Conservation (phyloP, 441 rosid genomes). For the Corymbia calophylla region DNA sequence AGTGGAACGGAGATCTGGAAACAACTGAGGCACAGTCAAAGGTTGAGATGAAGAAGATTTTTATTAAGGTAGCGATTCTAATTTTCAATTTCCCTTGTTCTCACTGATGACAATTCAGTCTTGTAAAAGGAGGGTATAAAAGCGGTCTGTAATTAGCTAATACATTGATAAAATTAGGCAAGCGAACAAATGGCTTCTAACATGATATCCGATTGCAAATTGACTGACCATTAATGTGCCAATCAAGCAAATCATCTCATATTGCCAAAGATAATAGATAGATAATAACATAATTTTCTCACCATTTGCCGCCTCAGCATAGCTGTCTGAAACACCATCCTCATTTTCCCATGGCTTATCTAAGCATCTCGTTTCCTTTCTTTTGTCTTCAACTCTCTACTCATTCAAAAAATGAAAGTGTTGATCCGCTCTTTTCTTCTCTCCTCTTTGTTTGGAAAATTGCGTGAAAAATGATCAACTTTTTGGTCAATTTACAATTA, state of each 20-base stretch:
- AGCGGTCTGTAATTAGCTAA: accelerated
- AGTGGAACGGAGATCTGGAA: not conserved
- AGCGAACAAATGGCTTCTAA: not conserved
- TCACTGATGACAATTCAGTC: not conserved
- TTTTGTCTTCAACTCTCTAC: too few species aligned
- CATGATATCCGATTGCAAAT: not conserved
- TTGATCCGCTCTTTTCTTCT: too few species aligned
- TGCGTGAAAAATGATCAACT: too few species aligned
- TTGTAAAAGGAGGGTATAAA: not conserved
- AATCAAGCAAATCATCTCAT: not conserved
- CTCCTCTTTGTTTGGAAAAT: too few species aligned
- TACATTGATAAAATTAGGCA: accelerated
- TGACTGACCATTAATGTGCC: not conserved
- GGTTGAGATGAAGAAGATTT: not conserved
- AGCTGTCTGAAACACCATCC: not conserved
- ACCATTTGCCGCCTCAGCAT: not conserved
- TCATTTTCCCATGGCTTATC: too few species aligned
- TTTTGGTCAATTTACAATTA: too few species aligned
- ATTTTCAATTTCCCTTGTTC: not conserved
- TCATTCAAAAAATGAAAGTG: too few species aligned
- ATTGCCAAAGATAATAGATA: not conserved
- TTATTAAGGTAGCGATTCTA: not conserved
- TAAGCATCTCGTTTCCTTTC: too few species aligned
- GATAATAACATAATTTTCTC: too few species aligned
- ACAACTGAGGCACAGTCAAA: accelerated